Evolutionary conservation across 1,284 basidiomycete genomes (phyloP), one percentile per base, ranked within the genome.

Genomic region (Apiotrichum sp.): DNA sequence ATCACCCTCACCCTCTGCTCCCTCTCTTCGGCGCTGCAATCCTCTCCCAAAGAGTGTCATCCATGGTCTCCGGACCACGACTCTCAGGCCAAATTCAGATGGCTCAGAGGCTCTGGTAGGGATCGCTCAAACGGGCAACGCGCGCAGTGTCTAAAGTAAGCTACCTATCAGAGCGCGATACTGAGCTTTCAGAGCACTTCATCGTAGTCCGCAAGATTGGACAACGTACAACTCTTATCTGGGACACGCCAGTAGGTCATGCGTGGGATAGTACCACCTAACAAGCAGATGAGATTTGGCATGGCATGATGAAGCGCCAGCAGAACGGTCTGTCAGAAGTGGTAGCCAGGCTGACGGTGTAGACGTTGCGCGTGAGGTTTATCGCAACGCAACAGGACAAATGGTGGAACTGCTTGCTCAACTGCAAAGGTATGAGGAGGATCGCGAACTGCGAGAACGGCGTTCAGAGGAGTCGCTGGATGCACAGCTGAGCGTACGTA

Each of bases 171-270:
- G 11, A 9, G 3, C 7, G 32, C 29, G 10, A 22, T 6, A 32
- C 44, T 32, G 14, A 6, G 35, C 5, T 16, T 42, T 4, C 47
- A 77, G 75, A 6, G 67, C 72, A 1, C 51, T 77, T 2, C 71
- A 75, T 58, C 65, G 75, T 14, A 75, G 73, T 52, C 69, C 72
- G 1, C 75, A 77, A 50, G 75, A 77, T 52, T 77, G 74, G 73
- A 70, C 62, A 13, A 71, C 66, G 9, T 77, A 74, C 54, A 74
- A 73, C 39, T 63, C 59, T 0, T 77, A 68, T 47, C 54, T 75
- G n/a, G 66, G 70, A 35, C 69, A 74, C 47, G 66, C 74, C 0
- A 69, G 75, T 75, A 38, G 55, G 72, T 58, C 16, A 8, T 13
- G 8, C 13, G 29, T 38, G 8, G 8, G 7, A 38, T 36, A 38